Evolutionary conservation across 2,329 filamentous ascomycete genomes (phyloP).

Genomic region (Exserohilum turcica): DNA sequence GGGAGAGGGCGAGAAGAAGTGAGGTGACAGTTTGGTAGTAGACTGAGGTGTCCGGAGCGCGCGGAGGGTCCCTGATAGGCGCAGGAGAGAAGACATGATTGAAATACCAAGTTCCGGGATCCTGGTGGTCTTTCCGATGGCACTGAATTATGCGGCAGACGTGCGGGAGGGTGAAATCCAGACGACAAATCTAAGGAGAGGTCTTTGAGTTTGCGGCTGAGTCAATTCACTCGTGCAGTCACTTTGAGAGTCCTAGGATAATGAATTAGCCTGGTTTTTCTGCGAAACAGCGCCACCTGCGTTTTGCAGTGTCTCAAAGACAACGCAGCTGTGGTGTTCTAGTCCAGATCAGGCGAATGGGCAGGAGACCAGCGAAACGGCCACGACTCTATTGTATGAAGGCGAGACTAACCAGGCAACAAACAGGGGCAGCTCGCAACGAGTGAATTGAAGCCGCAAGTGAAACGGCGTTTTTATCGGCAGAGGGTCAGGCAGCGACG

Average conservation of each 20-base stretch:
- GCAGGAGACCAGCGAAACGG: neutral
- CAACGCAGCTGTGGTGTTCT: neutral
- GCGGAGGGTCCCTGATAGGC: conserved; percentile 17
- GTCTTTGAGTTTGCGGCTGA: neutral
- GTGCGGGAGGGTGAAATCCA: neutral
- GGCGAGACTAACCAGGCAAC: neutral
- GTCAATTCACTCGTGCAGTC: neutral
- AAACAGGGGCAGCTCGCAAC: neutral
- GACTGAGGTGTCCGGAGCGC: conserved; percentile 2
- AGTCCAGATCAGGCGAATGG: neutral
- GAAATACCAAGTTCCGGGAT: neutral
- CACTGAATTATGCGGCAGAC: neutral
- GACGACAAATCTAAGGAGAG: neutral
- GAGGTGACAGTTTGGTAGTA: conserved; percentile 16
- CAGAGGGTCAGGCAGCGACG: conserved; percentile 20
- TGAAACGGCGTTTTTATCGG: neutral
- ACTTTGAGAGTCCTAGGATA: neutral
- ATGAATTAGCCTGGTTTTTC: neutral
- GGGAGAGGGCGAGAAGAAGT: conserved; percentile 27
- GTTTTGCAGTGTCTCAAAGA: neutral
- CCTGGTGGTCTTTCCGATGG: neutral
- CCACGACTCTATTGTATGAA: neutral
- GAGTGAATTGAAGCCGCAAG: neutral
- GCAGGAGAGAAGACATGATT: conserved; percentile 14
- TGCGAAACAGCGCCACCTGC: neutral